Base-by-base conservation (phyloP, 257 asterid species). In the Fraxinus anomala region DNA sequence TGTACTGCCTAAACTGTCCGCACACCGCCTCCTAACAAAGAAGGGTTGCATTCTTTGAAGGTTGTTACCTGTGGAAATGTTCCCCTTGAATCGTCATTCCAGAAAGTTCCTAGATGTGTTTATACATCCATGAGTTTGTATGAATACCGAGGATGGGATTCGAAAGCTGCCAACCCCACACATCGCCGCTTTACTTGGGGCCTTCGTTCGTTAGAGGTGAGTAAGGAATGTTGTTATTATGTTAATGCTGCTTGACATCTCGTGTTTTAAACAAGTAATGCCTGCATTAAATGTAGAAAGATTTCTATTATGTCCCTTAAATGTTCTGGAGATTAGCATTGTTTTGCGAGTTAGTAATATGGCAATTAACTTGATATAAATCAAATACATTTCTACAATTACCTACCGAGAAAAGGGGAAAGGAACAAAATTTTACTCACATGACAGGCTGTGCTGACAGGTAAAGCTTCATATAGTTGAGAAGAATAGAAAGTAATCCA, bases 131-230 rank as follows among this genome's bases (percentile, higher is more conserved):
- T 94, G 47, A 87, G 91, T 79, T 81, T 91, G 85, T 87, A 79
- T 44, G 96, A 91, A 83, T 91, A 91, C 78, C 85, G 96, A 11
- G 94, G 94, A 75, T 89, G 91, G 92, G 92, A 87, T 83, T 84
- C 91, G 49, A 88, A 86, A 83, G 92, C 91, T 8, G 94, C 90
- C 56, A 91, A 87, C 78, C 76, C 90, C 42, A 85, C 89, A 1
- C 96, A 89, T 72, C 92, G 90, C 63, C 89, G 87, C 40, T 89
- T 91, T 85, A 83, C 94, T 3, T 91, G 94, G 96, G 93, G 92
- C 70, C 88, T 88, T 37, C 87, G 92, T 2, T 85, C 90, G 14
- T 75, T 88, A 67, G 94, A 91, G 94, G 96, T 91, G 77, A 80
- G 82, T 14, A 72, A 23, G 49, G 39, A 69, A 56, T 70, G 30